phyloP scores from a whole-genome alignment of 345 rosid genomes.

The Camelina neglecta region DNA sequence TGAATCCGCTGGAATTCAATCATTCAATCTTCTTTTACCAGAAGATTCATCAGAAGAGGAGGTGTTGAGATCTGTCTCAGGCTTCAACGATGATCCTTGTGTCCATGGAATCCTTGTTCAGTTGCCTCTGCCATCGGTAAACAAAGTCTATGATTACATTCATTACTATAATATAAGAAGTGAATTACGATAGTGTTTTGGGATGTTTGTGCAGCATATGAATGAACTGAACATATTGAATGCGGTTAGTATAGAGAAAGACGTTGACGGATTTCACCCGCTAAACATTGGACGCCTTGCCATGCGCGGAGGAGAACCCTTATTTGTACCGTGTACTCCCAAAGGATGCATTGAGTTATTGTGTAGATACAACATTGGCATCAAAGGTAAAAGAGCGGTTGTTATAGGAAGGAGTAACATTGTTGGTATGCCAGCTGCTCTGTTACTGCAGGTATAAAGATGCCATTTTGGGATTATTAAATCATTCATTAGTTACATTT shows the following conservation, averaged over 20 bases:
- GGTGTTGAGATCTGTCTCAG: constrained; percentile 59
- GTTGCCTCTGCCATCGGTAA: constrained; percentile 78
- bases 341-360: constrained; percentile 86
- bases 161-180: not conserved
- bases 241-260: constrained; percentile 70
- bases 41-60: constrained; percentile 65
- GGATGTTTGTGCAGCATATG: constrained; percentile 65
- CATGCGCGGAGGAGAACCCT: constrained; percentile 77
- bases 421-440: constrained; percentile 90
- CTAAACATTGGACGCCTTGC: constrained; percentile 68
- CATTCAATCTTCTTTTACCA: constrained; percentile 61
- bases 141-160: not conserved
- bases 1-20: constrained; percentile 69
- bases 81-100: constrained; percentile 64
- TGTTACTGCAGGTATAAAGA: constrained; percentile 65
- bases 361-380: constrained; percentile 64
- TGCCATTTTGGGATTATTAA: not conserved
- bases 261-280: constrained; percentile 88
- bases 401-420: constrained; percentile 89
- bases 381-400: constrained; percentile 81
- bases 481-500: too few species aligned
- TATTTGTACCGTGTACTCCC: constrained; percentile 81
- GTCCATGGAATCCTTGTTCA: constrained; percentile 93
- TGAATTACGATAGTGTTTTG: not conserved
- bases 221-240: constrained; percentile 64